Conservation (phyloP, 2,329 filamentous ascomycete genomes). For the Dactylellina parvicollis region DNA sequence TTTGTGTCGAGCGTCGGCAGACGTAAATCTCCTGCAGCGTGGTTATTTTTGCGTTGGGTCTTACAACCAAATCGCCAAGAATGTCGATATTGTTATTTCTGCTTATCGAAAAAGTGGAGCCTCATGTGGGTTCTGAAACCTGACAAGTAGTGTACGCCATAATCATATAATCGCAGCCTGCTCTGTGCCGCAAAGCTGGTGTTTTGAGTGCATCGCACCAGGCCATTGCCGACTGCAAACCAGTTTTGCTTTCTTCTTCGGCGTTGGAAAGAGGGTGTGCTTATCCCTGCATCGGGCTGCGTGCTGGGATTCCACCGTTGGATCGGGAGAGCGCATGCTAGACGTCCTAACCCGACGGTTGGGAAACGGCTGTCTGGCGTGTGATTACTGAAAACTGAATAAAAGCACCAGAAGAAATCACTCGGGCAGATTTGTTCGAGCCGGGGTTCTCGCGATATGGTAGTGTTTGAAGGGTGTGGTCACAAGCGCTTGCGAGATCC, state of each 20-base stretch:
- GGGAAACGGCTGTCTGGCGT: slow-evolving; percentile 35
- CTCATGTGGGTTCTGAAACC: slow-evolving; percentile 50
- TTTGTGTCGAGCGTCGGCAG: neutral
- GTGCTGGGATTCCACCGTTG: slow-evolving; percentile 13
- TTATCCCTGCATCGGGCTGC: slow-evolving; percentile 11
- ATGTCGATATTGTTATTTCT: neutral
- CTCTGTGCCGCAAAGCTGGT: slow-evolving; percentile 11
- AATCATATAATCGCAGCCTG: neutral
- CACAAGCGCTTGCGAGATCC: slow-evolving; percentile 34
- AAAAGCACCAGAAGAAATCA: neutral
- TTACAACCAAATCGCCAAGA: slow-evolving; percentile 21
- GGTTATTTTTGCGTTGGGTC: slow-evolving; percentile 38
- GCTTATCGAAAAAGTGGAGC: slow-evolving; percentile 43
- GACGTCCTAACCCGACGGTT: slow-evolving; percentile 35
- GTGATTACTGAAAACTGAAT: slow-evolving; percentile 1
- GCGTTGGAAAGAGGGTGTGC: slow-evolving; percentile 4
- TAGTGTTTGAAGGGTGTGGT: slow-evolving; percentile 28
- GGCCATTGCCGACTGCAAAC: neutral
- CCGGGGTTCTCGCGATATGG: no score
- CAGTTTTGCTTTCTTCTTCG: slow-evolving; percentile 9
- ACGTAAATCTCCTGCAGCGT: slow-evolving; percentile 4
- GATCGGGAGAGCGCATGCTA: slow-evolving; percentile 29
- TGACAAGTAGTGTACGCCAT: slow-evolving; percentile 1
- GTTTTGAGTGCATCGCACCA: neutral
- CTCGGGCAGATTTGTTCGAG: no score